Evolutionary conservation across 192 early-diverging fungal genomes (phyloP), one percentile per base, ranked within the genome.

Genomic region (Umbelopsis sp.): DNA sequence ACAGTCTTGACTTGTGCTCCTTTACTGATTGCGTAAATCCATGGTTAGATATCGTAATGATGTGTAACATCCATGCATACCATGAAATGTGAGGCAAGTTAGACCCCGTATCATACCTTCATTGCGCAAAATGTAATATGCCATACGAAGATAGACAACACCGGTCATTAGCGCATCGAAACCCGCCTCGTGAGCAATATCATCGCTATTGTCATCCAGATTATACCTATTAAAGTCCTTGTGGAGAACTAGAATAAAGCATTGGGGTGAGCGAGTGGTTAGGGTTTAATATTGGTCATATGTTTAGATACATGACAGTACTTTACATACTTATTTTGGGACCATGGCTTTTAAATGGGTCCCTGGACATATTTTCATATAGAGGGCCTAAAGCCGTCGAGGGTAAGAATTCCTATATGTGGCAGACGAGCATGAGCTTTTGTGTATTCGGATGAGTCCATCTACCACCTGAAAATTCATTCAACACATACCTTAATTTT

Each of bases 131-230:
- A 87, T 79, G 47, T 76, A 87, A 24, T 78, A 73, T 17, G 84
- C 73, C 75, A 96, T 85, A 2, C 89, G 85, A 25, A 94, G 78
- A 74, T 93, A 97, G 0, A 89, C 81, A 21, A 88, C 83, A 9
- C 96, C 96, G 4, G 96, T 98, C 65, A 91, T 87, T 76, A 92
- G 96, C 0, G 95, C 94, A 78, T 98, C 96, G 73, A 89, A 98
- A 3, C 92, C 96, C 14, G 96, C 96, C 73, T 98, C 96, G 73
- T 98, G 96, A 70, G 84, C 87, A 14, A 72, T 79, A 4, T 72
- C 65, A 16, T 76, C 69, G 36, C 68, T 70, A 32, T 62, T 31
- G n/a, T 26, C 45, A 24, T 62, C 66, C 20, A 76, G 70, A 25
- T 8, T 54, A 24, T 89, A 86, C 53, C 82, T 74, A 24, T 73